phyloP scores from a whole-genome alignment of 495 filamentous ascomycete genomes.

The Hypoxylon rickii region DNA sequence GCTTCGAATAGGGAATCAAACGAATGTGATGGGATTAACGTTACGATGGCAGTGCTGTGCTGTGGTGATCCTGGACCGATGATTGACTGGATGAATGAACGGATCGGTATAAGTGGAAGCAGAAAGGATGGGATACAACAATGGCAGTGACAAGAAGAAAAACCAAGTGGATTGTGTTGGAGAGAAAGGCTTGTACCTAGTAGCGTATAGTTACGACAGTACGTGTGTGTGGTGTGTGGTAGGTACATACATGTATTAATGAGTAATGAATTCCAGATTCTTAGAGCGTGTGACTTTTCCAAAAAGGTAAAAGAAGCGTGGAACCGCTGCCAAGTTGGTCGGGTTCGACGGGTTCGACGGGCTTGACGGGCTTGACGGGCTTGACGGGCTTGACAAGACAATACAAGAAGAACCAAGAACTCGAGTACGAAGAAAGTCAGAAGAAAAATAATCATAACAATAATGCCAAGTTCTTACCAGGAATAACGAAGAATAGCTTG shows the following conservation, averaged over 20 bases:
- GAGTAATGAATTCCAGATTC: constrained; percentile 1
- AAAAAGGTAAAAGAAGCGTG: constrained; percentile 14
- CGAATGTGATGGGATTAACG: constrained; percentile 21
- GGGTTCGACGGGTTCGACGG: neutral
- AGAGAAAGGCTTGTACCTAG: too few relatives aligned
- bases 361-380: neutral
- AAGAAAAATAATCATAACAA: neutral
- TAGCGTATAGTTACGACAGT: too few relatives aligned
- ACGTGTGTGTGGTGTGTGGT: too few relatives aligned
- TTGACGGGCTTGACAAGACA: constrained; percentile 12
- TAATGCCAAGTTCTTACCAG: constrained; percentile 18
- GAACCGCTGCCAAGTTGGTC: constrained; percentile 3
- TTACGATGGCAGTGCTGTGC: too few relatives aligned
- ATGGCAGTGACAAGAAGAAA: too few relatives aligned
- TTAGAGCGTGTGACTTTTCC: constrained; percentile 23
- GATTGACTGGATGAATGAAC: too few relatives aligned
- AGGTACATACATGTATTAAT: neutral
- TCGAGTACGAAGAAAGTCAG: neutral
- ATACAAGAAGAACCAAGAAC: constrained; percentile 10
- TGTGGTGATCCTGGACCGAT: constrained; percentile 17
- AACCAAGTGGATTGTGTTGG: too few relatives aligned
- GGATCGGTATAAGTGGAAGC: constrained; percentile 1
- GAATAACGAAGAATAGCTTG: constrained; percentile 8
- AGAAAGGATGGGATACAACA: neutral
- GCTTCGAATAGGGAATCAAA: constrained; percentile 17